phyloP scores from a whole-genome alignment of 495 filamentous ascomycete species.

The Xylaria intraflava region DNA sequence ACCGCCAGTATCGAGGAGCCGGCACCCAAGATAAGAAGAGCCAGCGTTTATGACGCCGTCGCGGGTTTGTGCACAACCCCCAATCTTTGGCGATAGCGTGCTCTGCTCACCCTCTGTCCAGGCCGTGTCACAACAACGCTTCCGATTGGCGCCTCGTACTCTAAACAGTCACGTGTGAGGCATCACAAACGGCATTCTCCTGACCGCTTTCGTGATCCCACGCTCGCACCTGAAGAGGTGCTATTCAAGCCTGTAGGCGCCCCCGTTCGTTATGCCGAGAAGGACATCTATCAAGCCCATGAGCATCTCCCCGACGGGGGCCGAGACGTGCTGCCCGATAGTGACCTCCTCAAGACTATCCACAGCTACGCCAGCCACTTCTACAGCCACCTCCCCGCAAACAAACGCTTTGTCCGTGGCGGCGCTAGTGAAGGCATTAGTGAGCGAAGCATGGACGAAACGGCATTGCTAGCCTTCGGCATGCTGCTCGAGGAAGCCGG shows the following conservation, averaged over 20 bases:
- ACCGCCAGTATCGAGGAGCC: background rate
- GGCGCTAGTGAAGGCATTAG: constrained; percentile 21
- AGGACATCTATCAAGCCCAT: constrained; percentile 61
- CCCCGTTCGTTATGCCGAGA: constrained; percentile 58
- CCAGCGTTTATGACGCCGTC: constrained; percentile 72
- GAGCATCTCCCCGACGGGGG: constrained; percentile 38
- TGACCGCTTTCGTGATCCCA: constrained; percentile 42
- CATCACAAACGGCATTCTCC: constrained; percentile 41
- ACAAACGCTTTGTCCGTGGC: constrained; percentile 18
- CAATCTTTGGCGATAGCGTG: background rate
- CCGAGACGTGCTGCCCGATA: constrained; percentile 52
- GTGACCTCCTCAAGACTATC: constrained; percentile 67
- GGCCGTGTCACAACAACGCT: constrained; percentile 38
- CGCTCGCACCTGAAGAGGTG: constrained; percentile 65
- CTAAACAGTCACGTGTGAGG: background rate
- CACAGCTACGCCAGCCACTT: constrained; percentile 70
- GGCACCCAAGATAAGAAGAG: constrained; percentile 18
- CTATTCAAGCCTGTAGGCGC: constrained; percentile 59
- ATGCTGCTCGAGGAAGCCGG: constrained; percentile 74
- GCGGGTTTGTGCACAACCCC: constrained; percentile 47
- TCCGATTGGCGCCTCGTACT: constrained; percentile 7
- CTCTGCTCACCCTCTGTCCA: constrained; percentile 17
- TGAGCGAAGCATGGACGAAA: constrained; percentile 73
- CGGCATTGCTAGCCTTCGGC: constrained; percentile 72
- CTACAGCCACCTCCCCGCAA: constrained; percentile 45